phyloP scores from a whole-genome alignment of 768 basidiomycete species.

The Phylloporus rhodoxanthus region DNA sequence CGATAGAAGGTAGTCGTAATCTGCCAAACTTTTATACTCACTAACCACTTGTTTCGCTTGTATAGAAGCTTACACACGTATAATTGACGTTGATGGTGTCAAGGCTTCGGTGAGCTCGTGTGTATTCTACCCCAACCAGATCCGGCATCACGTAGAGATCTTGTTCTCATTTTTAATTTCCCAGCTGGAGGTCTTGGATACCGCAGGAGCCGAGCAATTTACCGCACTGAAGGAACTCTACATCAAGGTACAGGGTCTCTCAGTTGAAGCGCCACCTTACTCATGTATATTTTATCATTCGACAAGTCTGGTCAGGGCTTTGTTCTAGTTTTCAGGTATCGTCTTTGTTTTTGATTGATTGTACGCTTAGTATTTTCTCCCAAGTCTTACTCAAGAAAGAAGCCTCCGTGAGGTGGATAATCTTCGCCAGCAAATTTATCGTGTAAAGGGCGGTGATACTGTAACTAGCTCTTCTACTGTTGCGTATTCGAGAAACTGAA shows the following conservation, averaged over 20 bases:
- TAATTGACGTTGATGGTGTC: conserved; percentile 61
- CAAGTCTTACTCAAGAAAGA: conserved; percentile 74
- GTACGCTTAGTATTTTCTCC: not conserved
- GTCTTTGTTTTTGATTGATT: not conserved
- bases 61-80: conserved; percentile 66
- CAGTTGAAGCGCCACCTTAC: not conserved
- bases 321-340: conserved; percentile 77
- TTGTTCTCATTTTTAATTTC: conserved; percentile 9
- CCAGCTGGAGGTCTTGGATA: conserved; percentile 77
- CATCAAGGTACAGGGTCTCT: conserved; percentile 51
- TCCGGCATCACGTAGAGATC: conserved; percentile 2
- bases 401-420: conserved; percentile 75
- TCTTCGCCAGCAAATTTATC: conserved; percentile 74
- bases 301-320: conserved; percentile 66
- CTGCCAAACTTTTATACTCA: not conserved
- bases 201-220: conserved; percentile 84
- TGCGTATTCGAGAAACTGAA: conserved; percentile 2
- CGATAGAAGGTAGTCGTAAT: conserved; percentile 61
- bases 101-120: conserved; percentile 46
- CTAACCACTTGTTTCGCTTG: conserved; percentile 1
- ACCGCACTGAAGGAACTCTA: conserved; percentile 75
- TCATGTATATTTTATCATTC: not conserved
- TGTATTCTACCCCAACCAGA: conserved; percentile 15
- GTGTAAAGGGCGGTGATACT: conserved; percentile 66
- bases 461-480: conserved; percentile 32